Base-by-base conservation (phyloP, 177 flowering plant species). In the Telopea speciosissima region DNA sequence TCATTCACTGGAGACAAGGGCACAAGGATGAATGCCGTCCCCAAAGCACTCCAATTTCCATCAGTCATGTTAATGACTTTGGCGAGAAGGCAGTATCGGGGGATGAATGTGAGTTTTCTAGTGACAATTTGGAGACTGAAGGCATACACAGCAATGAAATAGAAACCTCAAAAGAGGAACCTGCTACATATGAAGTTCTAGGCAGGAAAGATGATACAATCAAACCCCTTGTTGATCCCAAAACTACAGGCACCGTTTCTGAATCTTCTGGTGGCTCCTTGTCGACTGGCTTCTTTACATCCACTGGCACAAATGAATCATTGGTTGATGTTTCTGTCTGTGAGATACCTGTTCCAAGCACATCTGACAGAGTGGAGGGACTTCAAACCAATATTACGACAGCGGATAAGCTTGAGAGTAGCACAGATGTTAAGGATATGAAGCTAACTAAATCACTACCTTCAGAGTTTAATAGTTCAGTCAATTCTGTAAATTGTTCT, bases 1-100 rank as follows among this genome's bases (percentile, higher is more conserved):
- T 92, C 70, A 81, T 84, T 74, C 97, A 92, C 31, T 92, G 97
- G 97, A 86, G 97, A 77, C 88, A 79, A 82, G 96, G 96, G 69
- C 97, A 92, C 79, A 90, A 87, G 78, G 85, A 87, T 65, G 88
- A 90, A 52, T 94, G 98, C 64, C 85, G 69, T 67, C 97, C 92
- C 72, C 79, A 81, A 44, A 31, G 40, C 65, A 33, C 49, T 73
- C 80, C 82, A 49, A 31, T 40, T 65, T 26, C 49, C n/a, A 16
- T 67, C 67, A 28, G 61, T 28, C 74, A 69, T 42, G 68, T 21
- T 69, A 74, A 71, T 73, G 81, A 74, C 62, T 66, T 69, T 67
- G 74, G 56, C 74, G 68, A 33, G n/a, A 77, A 79, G 63, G 75
- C 45, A 17, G 66, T 61, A 49, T 70, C 75, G 42, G 66, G 62